A percentile compares a stretch with the other conserved stretches of the same genome.
These are phyloP conservation scores for Stentor coeruleus DNA, from an alignment of 73 alveolate genomes.

Conservation along the genomic window DNA sequence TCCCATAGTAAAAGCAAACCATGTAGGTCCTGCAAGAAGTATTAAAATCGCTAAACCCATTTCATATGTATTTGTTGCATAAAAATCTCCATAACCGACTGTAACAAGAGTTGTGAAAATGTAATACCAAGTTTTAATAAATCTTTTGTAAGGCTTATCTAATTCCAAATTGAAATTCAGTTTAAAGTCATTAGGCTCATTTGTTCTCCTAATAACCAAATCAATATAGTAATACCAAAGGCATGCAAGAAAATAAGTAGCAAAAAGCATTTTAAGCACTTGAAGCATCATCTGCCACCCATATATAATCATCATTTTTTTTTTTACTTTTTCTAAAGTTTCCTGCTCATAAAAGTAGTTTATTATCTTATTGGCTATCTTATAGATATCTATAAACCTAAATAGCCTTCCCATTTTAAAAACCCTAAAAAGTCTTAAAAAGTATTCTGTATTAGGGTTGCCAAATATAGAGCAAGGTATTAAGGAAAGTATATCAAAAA, in stretches of 20 bases:
- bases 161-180: too few species aligned
- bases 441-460: not conserved
- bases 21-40: not conserved
- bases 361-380: not conserved
- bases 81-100: constrained; percentile 29
- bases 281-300: not conserved
- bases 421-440: not conserved
- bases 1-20: not conserved
- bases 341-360: not conserved
- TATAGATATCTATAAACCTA: too few species aligned
- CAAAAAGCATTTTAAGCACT: too few species aligned
- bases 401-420: not conserved
- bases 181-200: not conserved
- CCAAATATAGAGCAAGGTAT: not conserved
- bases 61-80: constrained; percentile 18
- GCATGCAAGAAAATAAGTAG: not conserved
- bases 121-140: not conserved
- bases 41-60: not conserved
- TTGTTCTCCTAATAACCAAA: not conserved
- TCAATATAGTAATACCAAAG: not conserved
- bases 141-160: not conserved
- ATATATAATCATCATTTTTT: not conserved
- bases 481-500: not conserved
- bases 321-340: not conserved
- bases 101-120: constrained; percentile 17